phyloP scores from a whole-genome alignment of 441 rosid genomes.

The Heliophila coronopifolia region DNA sequence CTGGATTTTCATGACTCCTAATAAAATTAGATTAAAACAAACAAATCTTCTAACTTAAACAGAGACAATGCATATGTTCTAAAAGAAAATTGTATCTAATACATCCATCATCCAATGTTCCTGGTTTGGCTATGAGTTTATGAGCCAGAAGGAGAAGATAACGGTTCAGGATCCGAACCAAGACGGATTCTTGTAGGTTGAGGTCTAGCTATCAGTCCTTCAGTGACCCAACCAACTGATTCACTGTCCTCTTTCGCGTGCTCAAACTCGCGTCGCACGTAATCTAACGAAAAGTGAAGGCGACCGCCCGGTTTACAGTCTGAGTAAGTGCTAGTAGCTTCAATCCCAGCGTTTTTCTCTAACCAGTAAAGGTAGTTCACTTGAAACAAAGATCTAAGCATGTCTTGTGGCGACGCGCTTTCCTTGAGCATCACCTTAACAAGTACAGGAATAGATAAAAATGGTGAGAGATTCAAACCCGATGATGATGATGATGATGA shows the following conservation, averaged over 20 bases:
- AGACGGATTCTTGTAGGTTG: slow-evolving; percentile 51
- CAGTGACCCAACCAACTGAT: slow-evolving; percentile 67
- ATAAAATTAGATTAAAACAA: not conserved
- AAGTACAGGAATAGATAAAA: not conserved
- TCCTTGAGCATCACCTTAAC: slow-evolving; percentile 88
- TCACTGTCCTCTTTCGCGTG: slow-evolving; percentile 65
- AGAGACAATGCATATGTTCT: slow-evolving; percentile 1
- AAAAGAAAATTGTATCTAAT: not conserved
- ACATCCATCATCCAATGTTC: not conserved
- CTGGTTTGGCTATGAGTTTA: slow-evolving; percentile 11
- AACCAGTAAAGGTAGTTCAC: slow-evolving; percentile 86
- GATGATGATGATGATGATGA: not conserved
- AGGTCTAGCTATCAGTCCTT: slow-evolving; percentile 89
- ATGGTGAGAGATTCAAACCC: not conserved
- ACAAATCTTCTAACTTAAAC: slow-evolving; percentile 3
- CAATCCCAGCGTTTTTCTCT: slow-evolving; percentile 83
- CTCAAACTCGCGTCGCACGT: slow-evolving; percentile 72
- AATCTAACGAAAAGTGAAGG: slow-evolving; percentile 71
- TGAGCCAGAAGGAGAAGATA: slow-evolving; percentile 23
- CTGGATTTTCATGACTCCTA: too few relatives aligned
- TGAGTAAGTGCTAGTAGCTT: slow-evolving; percentile 40
- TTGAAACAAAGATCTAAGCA: slow-evolving; percentile 90
- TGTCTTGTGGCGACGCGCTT: slow-evolving; percentile 64
- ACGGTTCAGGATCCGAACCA: slow-evolving; percentile 22
- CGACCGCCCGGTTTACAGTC: slow-evolving; percentile 76